These are phyloP conservation scores for Hypoxylon subgilvum DNA, from an alignment of 495 filamentous ascomycete species.

Conservation along the genomic window DNA sequence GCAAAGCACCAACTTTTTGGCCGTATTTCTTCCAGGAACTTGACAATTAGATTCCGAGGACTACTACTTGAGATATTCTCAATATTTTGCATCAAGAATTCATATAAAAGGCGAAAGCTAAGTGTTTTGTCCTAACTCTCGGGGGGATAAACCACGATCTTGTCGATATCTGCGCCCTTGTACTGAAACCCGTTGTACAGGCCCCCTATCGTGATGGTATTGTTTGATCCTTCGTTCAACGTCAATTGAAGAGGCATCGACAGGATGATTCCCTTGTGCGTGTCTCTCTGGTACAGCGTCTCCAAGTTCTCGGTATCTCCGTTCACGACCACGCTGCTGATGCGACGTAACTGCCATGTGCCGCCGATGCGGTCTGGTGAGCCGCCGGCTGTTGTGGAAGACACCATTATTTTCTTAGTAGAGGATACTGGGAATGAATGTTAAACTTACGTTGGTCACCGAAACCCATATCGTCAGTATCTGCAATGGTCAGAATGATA, in stretches of 20 bases:
- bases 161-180: conserved; percentile 52
- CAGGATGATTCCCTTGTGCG: conserved; percentile 54
- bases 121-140: conserved; percentile 37
- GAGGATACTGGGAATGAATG: not conserved
- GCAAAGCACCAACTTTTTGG: no score
- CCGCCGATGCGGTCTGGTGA: conserved; percentile 51
- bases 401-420: conserved; percentile 1
- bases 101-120: no score
- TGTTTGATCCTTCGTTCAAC: conserved; percentile 44
- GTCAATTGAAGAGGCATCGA: conserved; percentile 48
- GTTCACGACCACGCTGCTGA: conserved; percentile 53
- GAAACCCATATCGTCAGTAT: conserved; percentile 52
- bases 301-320: conserved; percentile 43
- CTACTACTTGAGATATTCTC: no score
- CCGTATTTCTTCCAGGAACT: no score
- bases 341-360: conserved; percentile 51
- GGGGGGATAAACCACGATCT: conserved; percentile 52
- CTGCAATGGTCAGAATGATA: conserved; percentile 17
- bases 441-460: conserved; percentile 48
- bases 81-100: no score
- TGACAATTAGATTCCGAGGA: no score
- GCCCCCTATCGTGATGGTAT: conserved; percentile 53
- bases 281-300: conserved; percentile 51
- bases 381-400: conserved; percentile 40
- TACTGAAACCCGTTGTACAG: conserved; percentile 49